phyloP scores from a whole-genome alignment of 768 basidiomycete species.

The Boletus pseudo-olivaceus region DNA sequence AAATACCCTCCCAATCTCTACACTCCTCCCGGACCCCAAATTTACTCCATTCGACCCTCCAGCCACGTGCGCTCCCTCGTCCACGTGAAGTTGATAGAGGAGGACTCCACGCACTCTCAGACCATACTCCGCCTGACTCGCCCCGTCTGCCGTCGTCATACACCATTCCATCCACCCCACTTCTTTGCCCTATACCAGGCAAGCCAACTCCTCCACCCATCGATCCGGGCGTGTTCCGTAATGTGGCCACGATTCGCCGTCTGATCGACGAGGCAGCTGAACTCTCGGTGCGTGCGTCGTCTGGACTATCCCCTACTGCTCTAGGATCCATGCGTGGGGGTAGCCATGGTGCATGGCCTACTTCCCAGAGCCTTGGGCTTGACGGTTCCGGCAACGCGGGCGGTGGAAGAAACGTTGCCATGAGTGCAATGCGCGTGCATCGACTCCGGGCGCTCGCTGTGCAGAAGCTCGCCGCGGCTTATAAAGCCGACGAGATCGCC shows the following conservation, averaged over 20 bases:
- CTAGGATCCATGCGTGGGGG: conserved; percentile 59
- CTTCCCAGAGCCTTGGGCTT: conserved; percentile 61
- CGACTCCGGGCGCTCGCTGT: conserved; percentile 78
- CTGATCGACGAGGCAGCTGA: conserved; percentile 90
- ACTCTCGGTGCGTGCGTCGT: conserved; percentile 82
- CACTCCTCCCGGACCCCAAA: conserved; percentile 26
- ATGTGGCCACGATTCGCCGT: conserved; percentile 67
- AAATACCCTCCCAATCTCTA: conserved; percentile 38
- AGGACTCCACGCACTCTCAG: conserved; percentile 32
- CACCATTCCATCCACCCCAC: conserved; percentile 35
- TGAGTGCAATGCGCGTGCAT: conserved; percentile 84
- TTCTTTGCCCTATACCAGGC: conserved; percentile 55
- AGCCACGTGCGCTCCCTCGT: conserved; percentile 22
- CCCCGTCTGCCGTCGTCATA: conserved; percentile 36
- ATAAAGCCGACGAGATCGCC: conserved; percentile 85
- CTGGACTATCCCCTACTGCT: conserved; percentile 74
- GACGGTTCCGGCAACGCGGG: conserved; percentile 51
- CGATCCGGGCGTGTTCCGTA: conserved; percentile 83
- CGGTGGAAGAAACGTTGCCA: conserved; percentile 69
- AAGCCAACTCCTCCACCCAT: conserved; percentile 82
- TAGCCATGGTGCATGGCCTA: conserved; percentile 51
- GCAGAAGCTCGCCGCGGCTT: conserved; percentile 82
- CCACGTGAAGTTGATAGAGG: conserved; percentile 42
- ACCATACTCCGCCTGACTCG: conserved; percentile 46
- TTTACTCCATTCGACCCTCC: neutral